Conservation (phyloP, 371 early-diverging fungal genomes). For the Funneliformis caledonium region DNA sequence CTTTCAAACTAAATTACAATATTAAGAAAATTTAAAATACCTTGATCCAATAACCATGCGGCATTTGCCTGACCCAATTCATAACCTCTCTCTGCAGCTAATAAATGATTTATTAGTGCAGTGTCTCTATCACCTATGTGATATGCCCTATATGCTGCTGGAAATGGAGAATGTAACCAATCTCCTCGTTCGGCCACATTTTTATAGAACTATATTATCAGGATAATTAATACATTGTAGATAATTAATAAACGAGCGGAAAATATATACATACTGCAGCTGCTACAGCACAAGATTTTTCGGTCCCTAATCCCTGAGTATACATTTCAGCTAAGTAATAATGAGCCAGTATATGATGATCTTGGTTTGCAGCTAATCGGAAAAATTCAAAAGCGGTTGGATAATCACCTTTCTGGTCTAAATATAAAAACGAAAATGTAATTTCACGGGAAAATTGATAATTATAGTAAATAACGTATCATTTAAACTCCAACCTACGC, state of each 20-base stretch:
- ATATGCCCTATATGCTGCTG: constrained; percentile 60
- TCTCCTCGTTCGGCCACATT: constrained; percentile 84
- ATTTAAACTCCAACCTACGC: background rate
- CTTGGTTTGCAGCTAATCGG: constrained; percentile 55
- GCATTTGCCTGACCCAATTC: constrained; percentile 86
- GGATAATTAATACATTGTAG: constrained; percentile 27
- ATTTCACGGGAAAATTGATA: constrained; percentile 7
- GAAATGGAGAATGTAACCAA: constrained; percentile 74
- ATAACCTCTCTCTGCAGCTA: constrained; percentile 86
- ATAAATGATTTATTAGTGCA: constrained; percentile 71
- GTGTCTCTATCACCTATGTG: constrained; percentile 68
- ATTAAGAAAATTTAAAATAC: constrained; percentile 47
- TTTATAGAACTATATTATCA: constrained; percentile 67
- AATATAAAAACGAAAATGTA: background rate
- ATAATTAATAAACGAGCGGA: background rate
- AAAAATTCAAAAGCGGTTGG: constrained; percentile 44
- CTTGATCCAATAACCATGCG: constrained; percentile 86
- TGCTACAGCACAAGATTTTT: constrained; percentile 57
- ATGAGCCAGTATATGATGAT: constrained; percentile 73
- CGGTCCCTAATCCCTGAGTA: constrained; percentile 50
- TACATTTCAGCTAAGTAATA: constrained; percentile 77
- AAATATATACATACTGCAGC: constrained; percentile 54
- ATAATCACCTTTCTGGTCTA: background rate
- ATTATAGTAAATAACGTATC: constrained; percentile 9
- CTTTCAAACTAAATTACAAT: constrained; percentile 34